phyloP scores from a whole-genome alignment of 2,329 filamentous ascomycete species.

The Beauveria brongniartii region DNA sequence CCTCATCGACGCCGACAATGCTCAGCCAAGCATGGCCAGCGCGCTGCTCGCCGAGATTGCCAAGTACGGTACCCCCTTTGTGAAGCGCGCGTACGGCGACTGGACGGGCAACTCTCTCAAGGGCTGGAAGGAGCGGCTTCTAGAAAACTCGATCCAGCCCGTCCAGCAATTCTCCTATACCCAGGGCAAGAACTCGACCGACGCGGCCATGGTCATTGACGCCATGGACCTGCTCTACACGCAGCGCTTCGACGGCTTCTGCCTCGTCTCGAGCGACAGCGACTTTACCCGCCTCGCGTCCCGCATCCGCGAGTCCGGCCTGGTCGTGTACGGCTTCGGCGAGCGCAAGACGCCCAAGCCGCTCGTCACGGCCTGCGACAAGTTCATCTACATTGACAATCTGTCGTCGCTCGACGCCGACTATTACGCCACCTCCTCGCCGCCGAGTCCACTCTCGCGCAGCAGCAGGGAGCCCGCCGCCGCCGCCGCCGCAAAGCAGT shows the following conservation, averaged over 20 bases:
- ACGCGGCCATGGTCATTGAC: slow-evolving; percentile 29
- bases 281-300: slow-evolving; percentile 28
- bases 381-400: slow-evolving; percentile 21
- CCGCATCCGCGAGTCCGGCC: slow-evolving; percentile 24
- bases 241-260: slow-evolving; percentile 24
- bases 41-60: slow-evolving; percentile 23
- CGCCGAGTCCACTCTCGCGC: no score
- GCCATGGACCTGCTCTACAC: slow-evolving; percentile 30
- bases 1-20: slow-evolving; percentile 28
- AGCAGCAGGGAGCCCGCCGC: neutral
- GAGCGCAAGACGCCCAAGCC: slow-evolving; percentile 24
- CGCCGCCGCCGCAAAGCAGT: neutral
- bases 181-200: slow-evolving; percentile 26
- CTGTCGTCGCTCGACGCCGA: neutral
- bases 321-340: slow-evolving; percentile 27
- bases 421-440: neutral
- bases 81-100: slow-evolving; percentile 27
- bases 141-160: slow-evolving; percentile 25
- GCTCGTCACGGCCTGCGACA: slow-evolving; percentile 25
- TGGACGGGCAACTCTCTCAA: slow-evolving; percentile 22
- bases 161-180: slow-evolving; percentile 31
- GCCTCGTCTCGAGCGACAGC: slow-evolving; percentile 27
- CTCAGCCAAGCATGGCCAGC: slow-evolving; percentile 14
- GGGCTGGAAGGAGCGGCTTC: slow-evolving; percentile 25
- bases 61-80: slow-evolving; percentile 25